These are phyloP conservation scores for Circinella minor DNA, from an alignment of 371 early-diverging fungal species.

Conservation along the genomic window DNA sequence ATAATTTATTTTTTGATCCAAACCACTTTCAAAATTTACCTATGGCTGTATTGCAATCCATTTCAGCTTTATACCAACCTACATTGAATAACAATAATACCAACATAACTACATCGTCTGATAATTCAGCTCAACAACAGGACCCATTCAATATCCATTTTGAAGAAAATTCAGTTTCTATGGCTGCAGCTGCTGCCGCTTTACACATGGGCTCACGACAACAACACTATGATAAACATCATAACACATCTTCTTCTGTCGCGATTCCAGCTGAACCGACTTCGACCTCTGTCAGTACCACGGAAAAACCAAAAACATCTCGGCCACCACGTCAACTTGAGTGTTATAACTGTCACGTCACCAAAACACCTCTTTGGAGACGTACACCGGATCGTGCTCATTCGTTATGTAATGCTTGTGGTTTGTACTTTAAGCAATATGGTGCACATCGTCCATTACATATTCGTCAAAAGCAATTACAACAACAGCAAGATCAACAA, in stretches of 20 bases:
- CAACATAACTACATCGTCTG: neutral
- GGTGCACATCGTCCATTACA: slow-evolving; percentile 72
- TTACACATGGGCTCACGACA: neutral
- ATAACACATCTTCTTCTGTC: neutral
- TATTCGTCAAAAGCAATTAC: slow-evolving; percentile 60
- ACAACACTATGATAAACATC: neutral
- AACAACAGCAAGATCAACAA: slow-evolving; percentile 15
- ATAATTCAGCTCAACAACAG: too few relatives aligned
- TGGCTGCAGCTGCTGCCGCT: slow-evolving; percentile 13
- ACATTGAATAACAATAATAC: neutral
- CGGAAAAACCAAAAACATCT: slow-evolving; percentile 9
- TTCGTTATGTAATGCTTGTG: slow-evolving; percentile 87
- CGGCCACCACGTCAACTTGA: slow-evolving; percentile 65
- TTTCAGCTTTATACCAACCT: slow-evolving; percentile 19
- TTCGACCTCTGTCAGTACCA: neutral
- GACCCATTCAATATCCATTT: neutral
- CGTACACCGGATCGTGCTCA: slow-evolving; percentile 79
- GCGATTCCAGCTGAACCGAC: slow-evolving; percentile 9
- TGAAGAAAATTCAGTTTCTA: neutral
- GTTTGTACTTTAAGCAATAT: slow-evolving; percentile 80
- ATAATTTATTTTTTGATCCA: slow-evolving; percentile 27
- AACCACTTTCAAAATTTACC: slow-evolving; percentile 36
- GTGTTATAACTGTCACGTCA: slow-evolving; percentile 84
- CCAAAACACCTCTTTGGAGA: slow-evolving; percentile 84
- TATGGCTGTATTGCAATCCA: slow-evolving; percentile 23